A percentile compares a stretch with the other conserved stretches of the same genome.
phyloP scores from a whole-genome alignment of 108 stramenopile species.

The Poteriospumella lacustris region DNA sequence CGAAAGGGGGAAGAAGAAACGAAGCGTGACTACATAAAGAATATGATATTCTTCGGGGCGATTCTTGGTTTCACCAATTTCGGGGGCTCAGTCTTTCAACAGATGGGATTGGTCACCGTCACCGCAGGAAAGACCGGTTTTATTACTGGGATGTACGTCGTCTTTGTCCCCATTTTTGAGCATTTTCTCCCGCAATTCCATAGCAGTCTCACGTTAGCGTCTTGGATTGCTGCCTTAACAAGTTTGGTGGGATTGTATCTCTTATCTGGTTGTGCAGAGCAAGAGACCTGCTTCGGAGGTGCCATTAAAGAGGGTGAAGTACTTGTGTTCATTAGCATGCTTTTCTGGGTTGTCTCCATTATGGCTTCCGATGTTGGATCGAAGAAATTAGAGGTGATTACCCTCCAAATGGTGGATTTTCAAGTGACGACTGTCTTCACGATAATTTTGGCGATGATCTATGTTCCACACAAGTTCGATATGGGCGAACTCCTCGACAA shows the following conservation, averaged over 20 bases:
- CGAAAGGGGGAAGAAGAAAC: not conserved
- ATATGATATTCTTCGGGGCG: not conserved
- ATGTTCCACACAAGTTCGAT: not conserved
- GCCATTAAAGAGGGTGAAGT: constrained; percentile 3
- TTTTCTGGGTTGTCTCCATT: not conserved
- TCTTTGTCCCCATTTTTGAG: constrained; percentile 18
- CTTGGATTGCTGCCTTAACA: not conserved
- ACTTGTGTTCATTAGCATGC: constrained; percentile 1
- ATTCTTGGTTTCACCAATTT: not conserved
- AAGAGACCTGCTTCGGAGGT: not conserved
- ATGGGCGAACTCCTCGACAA: not conserved
- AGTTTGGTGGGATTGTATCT: constrained; percentile 1
- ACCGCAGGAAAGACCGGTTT: constrained; percentile 21
- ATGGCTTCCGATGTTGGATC: constrained; percentile 5
- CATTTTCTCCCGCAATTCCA: constrained; percentile 1
- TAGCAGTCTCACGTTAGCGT: not conserved
- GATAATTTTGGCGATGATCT: not conserved
- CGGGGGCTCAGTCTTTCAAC: not conserved
- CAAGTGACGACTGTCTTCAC: not conserved
- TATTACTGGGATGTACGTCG: constrained; percentile 24
- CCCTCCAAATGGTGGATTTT: not conserved
- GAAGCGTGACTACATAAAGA: not conserved
- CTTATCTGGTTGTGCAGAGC: constrained; percentile 22
- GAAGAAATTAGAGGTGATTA: not conserved
- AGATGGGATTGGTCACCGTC: constrained; percentile 6